These are phyloP conservation scores for Tuber magnatum DNA, from an alignment of 495 filamentous ascomycete species.

Conservation along the genomic window DNA sequence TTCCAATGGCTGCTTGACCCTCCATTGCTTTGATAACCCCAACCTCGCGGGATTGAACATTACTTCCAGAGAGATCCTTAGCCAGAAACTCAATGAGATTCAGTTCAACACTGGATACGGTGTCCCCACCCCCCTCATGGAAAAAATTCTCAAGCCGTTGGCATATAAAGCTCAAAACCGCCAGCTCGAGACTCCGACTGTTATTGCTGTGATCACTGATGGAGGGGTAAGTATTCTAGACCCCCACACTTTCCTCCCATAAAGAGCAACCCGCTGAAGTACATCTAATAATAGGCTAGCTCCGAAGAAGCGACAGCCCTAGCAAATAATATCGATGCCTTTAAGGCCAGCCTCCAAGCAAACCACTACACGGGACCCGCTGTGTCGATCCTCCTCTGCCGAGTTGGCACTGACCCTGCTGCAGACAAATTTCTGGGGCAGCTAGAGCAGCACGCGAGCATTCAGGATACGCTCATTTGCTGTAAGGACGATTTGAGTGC, in stretches of 20 bases:
- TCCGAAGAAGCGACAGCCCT: background rate
- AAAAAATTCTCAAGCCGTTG: background rate
- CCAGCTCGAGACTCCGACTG: background rate
- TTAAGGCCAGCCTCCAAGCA: background rate
- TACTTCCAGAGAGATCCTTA: background rate
- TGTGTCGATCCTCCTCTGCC: background rate
- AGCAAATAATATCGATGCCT: background rate
- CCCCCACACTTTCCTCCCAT: background rate
- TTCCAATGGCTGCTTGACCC: background rate
- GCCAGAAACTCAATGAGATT: background rate
- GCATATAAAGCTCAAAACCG: background rate
- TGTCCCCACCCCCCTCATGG: background rate
- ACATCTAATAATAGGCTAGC: background rate
- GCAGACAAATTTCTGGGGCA: background rate
- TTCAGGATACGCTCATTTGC: background rate
- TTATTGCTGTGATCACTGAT: background rate
- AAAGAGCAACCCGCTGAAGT: background rate
- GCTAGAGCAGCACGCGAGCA: background rate
- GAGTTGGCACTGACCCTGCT: background rate
- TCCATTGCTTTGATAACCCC: background rate
- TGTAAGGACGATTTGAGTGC: background rate
- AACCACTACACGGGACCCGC: background rate
- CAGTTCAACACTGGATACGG: background rate
- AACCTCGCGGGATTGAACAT: background rate
- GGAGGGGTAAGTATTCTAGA: background rate